Evolutionary conservation across 2,329 filamentous ascomycete genomes (phyloP).

Genomic region (Microdochium bolleyi): DNA sequence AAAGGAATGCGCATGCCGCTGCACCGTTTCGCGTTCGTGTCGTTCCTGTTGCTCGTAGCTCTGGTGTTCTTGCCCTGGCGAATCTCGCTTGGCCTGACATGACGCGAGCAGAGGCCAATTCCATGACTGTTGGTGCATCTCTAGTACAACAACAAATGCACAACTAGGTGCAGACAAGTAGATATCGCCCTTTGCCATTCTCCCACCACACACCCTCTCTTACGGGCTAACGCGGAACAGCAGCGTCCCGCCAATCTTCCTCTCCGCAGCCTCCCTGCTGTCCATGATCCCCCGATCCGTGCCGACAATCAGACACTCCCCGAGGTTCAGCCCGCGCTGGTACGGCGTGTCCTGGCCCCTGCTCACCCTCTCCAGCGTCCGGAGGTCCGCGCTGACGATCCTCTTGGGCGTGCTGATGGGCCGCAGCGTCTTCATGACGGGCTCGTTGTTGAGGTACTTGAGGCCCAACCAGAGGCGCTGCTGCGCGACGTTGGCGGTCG

Average conservation of each 20-base stretch:
- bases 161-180: too few relatives aligned
- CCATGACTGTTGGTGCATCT: too few relatives aligned
- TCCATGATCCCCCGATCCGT: constrained; percentile 77
- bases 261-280: constrained; percentile 71
- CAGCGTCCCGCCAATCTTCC: constrained; percentile 71
- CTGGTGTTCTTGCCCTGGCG: too few relatives aligned
- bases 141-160: too few relatives aligned
- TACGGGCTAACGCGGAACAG: constrained; percentile 55
- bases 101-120: too few relatives aligned
- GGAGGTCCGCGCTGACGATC: constrained; percentile 56
- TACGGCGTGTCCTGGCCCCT: constrained; percentile 59
- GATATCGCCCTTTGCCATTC: not conserved
- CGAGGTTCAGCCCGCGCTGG: constrained; percentile 61
- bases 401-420: constrained; percentile 69
- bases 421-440: constrained; percentile 62
- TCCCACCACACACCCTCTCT: constrained; percentile 1
- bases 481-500: constrained; percentile 61
- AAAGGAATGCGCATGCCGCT: too few relatives aligned
- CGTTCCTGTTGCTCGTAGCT: too few relatives aligned
- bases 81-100: too few relatives aligned
- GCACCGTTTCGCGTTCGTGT: too few relatives aligned
- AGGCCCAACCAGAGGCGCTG: constrained; percentile 80
- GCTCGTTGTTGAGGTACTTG: constrained; percentile 81
- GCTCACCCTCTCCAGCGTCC: constrained; percentile 55
- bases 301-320: constrained; percentile 74